A percentile compares a stretch with the other conserved stretches of the same genome.
These are phyloP conservation scores for Gymnopus androsaceus DNA, from an alignment of 1,284 basidiomycete species.

Conservation along the genomic window DNA sequence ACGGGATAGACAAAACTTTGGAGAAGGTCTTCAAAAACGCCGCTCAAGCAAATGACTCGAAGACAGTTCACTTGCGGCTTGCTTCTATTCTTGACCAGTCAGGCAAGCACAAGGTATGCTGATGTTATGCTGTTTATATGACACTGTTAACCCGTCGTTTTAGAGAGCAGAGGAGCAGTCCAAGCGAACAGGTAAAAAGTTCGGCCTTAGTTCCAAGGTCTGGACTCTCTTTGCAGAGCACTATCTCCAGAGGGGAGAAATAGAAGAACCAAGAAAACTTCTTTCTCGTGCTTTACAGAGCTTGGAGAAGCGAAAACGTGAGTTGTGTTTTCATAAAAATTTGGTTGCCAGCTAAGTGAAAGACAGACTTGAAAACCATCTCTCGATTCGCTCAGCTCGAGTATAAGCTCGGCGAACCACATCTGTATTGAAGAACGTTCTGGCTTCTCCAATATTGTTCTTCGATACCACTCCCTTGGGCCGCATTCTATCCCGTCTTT, in stretches of 20 bases:
- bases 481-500: constrained; percentile 45
- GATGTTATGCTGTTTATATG: background rate
- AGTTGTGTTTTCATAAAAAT: constrained; percentile 31
- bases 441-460: constrained; percentile 59
- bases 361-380: constrained; percentile 89
- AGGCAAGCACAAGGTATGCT: constrained; percentile 72
- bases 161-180: constrained; percentile 88
- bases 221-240: constrained; percentile 91
- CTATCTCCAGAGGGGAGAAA: constrained; percentile 69
- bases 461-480: constrained; percentile 69
- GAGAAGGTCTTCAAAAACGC: constrained; percentile 90
- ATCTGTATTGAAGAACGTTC: constrained; percentile 44
- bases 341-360: background rate
- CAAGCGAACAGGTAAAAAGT: constrained; percentile 88
- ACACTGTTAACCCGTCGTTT: background rate
- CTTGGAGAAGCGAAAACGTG: constrained; percentile 94
- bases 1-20: constrained; percentile 82
- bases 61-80: constrained; percentile 85
- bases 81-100: constrained; percentile 85
- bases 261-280: constrained; percentile 84
- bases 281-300: constrained; percentile 90
- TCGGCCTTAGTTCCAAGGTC: constrained; percentile 86
- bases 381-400: constrained; percentile 94
- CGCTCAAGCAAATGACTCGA: constrained; percentile 87
- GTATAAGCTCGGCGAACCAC: constrained; percentile 89